Evolutionary conservation across 305 asterid genomes (phyloP).

Genomic region (Solanum hybrid): DNA sequence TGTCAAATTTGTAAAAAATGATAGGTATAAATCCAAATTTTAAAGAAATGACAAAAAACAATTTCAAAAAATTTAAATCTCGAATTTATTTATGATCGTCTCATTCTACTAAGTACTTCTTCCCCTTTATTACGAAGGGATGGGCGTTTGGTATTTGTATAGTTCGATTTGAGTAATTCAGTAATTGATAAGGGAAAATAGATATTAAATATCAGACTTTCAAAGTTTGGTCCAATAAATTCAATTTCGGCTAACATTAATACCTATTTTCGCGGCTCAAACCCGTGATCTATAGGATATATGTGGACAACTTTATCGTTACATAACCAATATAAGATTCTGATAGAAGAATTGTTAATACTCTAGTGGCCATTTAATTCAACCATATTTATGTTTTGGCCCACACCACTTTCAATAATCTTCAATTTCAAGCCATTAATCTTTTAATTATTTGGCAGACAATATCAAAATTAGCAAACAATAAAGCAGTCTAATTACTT

Average conservation of each 20-base stretch:
- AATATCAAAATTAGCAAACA: neutral
- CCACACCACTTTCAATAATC: neutral
- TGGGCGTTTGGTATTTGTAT: neutral
- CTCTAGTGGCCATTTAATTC: neutral
- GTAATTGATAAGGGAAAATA: too few relatives aligned
- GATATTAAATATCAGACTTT: too few relatives aligned
- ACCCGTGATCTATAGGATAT: too few relatives aligned
- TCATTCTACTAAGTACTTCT: neutral
- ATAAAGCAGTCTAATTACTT: neutral
- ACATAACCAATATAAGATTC: neutral
- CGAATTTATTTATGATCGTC: too few relatives aligned
- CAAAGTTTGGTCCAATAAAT: neutral
- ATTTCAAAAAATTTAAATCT: neutral
- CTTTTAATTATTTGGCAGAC: neutral
- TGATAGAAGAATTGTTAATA: neutral
- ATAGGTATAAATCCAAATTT: too few relatives aligned
- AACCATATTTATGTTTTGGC: neutral
- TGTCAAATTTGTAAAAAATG: neutral
- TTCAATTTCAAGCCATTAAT: neutral
- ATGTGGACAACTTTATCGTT: neutral
- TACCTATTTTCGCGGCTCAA: fast-evolving
- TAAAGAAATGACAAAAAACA: neutral
- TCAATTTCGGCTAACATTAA: neutral
- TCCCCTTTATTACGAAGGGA: neutral
- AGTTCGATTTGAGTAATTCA: neutral